phyloP scores from a whole-genome alignment of 2,329 filamentous ascomycete species.

The Tolypocladium sp. region DNA sequence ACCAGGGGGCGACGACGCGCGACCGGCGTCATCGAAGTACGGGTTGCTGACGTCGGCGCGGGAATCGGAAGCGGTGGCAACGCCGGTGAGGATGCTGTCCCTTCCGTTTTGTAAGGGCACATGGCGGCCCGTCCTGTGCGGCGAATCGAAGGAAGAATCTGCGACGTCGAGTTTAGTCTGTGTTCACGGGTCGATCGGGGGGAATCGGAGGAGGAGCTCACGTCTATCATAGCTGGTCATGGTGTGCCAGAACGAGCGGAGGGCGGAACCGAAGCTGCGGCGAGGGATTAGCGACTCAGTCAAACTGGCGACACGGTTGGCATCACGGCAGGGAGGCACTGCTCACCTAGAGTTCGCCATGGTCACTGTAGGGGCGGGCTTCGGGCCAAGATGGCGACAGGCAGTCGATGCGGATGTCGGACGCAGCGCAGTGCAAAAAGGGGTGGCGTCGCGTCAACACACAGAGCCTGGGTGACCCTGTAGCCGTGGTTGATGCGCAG shows the following conservation, averaged over 20 bases:
- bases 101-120: conserved; percentile 78
- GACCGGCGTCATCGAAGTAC: conserved; percentile 64
- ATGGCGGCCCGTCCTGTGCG: conserved; percentile 83
- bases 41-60: conserved; percentile 72
- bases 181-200: background rate
- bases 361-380: conserved; percentile 11
- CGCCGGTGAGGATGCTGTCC: conserved; percentile 73
- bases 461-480: background rate
- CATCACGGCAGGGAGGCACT: background rate
- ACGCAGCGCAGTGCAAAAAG: background rate
- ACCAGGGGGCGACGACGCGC: conserved; percentile 39
- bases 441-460: conserved; percentile 1
- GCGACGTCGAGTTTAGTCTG: conserved; percentile 1
- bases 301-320: background rate
- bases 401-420: background rate
- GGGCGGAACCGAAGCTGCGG: conserved; percentile 56
- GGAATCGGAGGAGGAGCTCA: conserved; percentile 26
- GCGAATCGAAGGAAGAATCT: conserved; percentile 92
- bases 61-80: conserved; percentile 84
- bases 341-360: conserved; percentile 21
- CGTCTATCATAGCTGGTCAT: conserved; percentile 66
- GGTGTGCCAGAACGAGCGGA: conserved; percentile 92
- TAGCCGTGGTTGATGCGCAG: background rate
- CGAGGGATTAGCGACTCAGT: conserved; percentile 9
- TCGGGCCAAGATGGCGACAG: conserved; percentile 5